A percentile compares a stretch with the other conserved stretches of the same genome.
These are phyloP conservation scores for Aspergillus sp. DNA, from an alignment of 2,329 filamentous ascomycete species.

Conservation along the genomic window DNA sequence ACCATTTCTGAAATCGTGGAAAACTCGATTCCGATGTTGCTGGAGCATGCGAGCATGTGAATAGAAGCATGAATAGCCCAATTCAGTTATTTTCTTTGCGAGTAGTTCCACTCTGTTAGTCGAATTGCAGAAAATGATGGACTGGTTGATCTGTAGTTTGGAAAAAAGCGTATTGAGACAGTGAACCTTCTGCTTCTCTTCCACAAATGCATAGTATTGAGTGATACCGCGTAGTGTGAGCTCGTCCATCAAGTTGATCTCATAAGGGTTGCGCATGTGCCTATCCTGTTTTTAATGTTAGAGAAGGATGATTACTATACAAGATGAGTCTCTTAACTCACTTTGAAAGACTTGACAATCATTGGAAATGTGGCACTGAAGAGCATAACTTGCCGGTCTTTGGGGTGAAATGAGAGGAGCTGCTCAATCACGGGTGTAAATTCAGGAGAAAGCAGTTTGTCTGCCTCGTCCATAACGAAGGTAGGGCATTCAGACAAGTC, in stretches of 20 bases:
- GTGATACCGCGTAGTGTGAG: slow-evolving; percentile 97
- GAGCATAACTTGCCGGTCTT: slow-evolving; percentile 97
- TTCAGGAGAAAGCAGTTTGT: slow-evolving; percentile 94
- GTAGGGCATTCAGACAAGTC: slow-evolving; percentile 95
- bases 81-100: slow-evolving; percentile 98
- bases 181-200: slow-evolving; percentile 99
- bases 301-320: neutral
- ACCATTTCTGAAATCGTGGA: slow-evolving; percentile 98
- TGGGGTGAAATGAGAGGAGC: slow-evolving; percentile 89
- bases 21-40: slow-evolving; percentile 93
- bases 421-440: slow-evolving; percentile 98
- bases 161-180: slow-evolving; percentile 98
- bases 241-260: slow-evolving; percentile 99
- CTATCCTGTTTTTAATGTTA: slow-evolving; percentile 60
- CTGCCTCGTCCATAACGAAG: slow-evolving; percentile 99
- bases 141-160: slow-evolving; percentile 99
- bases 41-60: slow-evolving; percentile 98
- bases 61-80: slow-evolving; percentile 99
- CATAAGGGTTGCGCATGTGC: slow-evolving; percentile 94
- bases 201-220: slow-evolving; percentile 98
- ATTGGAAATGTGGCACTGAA: slow-evolving; percentile 98
- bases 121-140: slow-evolving; percentile 99
- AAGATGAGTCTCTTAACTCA: slow-evolving; percentile 20
- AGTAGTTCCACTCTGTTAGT: slow-evolving; percentile 96
- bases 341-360: slow-evolving; percentile 92